Conservation (phyloP, 148 eudicot species). For the Polygonum aviculare region DNA sequence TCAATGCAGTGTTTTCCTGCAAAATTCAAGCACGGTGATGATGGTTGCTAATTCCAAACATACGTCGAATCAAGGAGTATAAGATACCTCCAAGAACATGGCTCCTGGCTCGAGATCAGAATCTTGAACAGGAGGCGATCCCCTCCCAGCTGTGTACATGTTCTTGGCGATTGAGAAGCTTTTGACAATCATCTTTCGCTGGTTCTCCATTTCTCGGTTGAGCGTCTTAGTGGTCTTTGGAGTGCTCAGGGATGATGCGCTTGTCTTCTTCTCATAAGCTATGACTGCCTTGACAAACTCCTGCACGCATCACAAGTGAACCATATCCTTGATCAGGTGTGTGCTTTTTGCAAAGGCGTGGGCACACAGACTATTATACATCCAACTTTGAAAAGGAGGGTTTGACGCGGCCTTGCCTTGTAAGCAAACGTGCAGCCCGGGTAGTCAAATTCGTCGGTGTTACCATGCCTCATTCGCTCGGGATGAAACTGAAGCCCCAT, state of each 20-base stretch:
- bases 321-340: too few species aligned
- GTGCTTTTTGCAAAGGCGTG: background rate
- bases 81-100: constrained; percentile 27
- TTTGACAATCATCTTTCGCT: constrained; percentile 32
- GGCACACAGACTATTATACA: too few species aligned
- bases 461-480: constrained; percentile 35
- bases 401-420: constrained; percentile 16
- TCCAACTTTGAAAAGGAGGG: background rate
- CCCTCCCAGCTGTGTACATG: constrained; percentile 25
- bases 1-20: constrained; percentile 33
- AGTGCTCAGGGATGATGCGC: constrained; percentile 7
- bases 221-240: constrained; percentile 29
- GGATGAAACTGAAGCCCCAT: constrained; percentile 48
- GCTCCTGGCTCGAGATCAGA: constrained; percentile 39
- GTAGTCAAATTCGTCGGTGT: constrained; percentile 35
- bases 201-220: constrained; percentile 34
- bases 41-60: background rate
- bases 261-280: constrained; percentile 32
- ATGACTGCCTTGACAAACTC: constrained; percentile 46
- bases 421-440: constrained; percentile 42
- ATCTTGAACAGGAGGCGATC: constrained; percentile 9
- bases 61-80: background rate
- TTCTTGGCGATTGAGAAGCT: constrained; percentile 39
- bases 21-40: background rate
- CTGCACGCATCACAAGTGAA: constrained; percentile 10